phyloP scores from a whole-genome alignment of 768 basidiomycete genomes.

The Infundibulicybe gibba region DNA sequence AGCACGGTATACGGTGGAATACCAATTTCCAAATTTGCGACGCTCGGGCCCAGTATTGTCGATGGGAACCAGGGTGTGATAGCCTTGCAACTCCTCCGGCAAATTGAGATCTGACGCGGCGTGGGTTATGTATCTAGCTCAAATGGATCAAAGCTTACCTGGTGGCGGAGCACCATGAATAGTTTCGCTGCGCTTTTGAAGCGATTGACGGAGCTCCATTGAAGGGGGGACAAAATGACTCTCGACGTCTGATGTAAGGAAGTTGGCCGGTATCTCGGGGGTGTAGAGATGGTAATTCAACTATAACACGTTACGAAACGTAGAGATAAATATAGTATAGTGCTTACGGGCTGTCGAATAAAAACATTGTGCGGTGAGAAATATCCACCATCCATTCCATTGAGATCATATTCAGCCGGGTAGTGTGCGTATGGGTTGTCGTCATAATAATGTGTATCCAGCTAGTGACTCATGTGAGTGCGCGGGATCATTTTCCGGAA shows the following conservation, averaged over 20 bases:
- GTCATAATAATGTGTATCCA: constrained; percentile 25
- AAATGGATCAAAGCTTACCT: constrained; percentile 15
- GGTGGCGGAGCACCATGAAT: constrained; percentile 46
- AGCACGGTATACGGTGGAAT: constrained; percentile 82
- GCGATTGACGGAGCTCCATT: constrained; percentile 34
- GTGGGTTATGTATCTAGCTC: constrained; percentile 14
- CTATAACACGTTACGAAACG: constrained; percentile 31
- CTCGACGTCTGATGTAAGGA: constrained; percentile 39
- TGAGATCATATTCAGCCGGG: constrained; percentile 32
- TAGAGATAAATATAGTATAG: background rate
- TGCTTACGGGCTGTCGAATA: constrained; percentile 65
- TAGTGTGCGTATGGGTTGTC: constrained; percentile 24
- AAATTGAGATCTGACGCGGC: constrained; percentile 48
- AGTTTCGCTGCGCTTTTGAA: constrained; percentile 62
- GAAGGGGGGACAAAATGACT: constrained; percentile 70
- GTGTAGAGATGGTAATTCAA: constrained; percentile 94
- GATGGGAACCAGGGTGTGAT: constrained; percentile 82
- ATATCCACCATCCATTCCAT: constrained; percentile 32
- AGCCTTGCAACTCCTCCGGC: constrained; percentile 87
- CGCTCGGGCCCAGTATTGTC: constrained; percentile 57
- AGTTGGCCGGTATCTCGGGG: constrained; percentile 52
- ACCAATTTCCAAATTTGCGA: constrained; percentile 81
- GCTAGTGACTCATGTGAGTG: constrained; percentile 8
- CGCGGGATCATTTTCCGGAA: too few relatives aligned
- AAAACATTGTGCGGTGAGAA: constrained; percentile 39